Conservation (phyloP, 1,284 basidiomycete species). For the Wolfiporia cocos region DNA sequence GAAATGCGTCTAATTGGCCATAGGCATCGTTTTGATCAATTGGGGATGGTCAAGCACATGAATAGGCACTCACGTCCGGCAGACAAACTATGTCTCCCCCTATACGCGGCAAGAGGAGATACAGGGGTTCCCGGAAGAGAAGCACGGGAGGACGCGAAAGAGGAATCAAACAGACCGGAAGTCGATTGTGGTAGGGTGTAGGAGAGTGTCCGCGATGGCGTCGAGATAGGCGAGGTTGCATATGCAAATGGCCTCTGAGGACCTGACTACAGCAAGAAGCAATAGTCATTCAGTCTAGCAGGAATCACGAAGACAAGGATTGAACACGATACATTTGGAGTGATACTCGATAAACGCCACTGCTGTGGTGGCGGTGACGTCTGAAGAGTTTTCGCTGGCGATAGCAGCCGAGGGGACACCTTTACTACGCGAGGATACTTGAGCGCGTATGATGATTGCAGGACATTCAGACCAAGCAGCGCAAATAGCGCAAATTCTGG, state of each 20-base stretch:
- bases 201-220: slow-evolving; percentile 34
- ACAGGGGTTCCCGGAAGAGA: slow-evolving; percentile 14
- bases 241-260: slow-evolving; percentile 53
- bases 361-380: slow-evolving; percentile 32
- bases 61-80: slow-evolving; percentile 18
- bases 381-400: slow-evolving; percentile 31
- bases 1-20: slow-evolving; percentile 14
- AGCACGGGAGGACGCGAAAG: slow-evolving; percentile 15
- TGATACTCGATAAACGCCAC: slow-evolving; percentile 31
- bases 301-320: background rate
- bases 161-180: slow-evolving; percentile 13
- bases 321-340: slow-evolving; percentile 39
- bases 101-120: slow-evolving; percentile 19
- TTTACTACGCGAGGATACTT: slow-evolving; percentile 42
- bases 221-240: slow-evolving; percentile 43
- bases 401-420: slow-evolving; percentile 31
- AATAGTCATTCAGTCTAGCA: background rate
- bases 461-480: slow-evolving; percentile 41
- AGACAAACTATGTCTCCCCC: slow-evolving; percentile 15
- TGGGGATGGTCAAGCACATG: background rate
- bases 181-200: slow-evolving; percentile 17
- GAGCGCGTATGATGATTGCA: slow-evolving; percentile 46
- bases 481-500: slow-evolving; percentile 38
- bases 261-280: slow-evolving; percentile 32
- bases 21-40: background rate